Base-by-base conservation (phyloP, 2,329 filamentous ascomycete species). In the Harringtonia lauricola region DNA sequence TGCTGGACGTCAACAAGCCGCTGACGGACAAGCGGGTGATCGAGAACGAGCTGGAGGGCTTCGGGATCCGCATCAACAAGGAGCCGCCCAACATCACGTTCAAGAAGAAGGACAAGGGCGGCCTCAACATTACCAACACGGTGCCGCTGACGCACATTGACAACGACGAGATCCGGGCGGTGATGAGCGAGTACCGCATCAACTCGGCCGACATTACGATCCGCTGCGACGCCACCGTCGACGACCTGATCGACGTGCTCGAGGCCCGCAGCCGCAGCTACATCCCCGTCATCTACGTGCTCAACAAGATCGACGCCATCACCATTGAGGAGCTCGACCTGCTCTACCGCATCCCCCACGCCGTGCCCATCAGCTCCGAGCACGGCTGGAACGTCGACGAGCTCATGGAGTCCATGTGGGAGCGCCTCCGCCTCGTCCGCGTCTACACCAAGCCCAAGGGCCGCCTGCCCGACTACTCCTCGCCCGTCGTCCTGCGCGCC, bases 391-490 rank as follows among this genome's bases (percentile, higher is more conserved):
- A 98, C 64, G 67, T 98, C 49, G 92, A 98, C 60, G 92, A 98
- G 69, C 69, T 98, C 51, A 76, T 98, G 70, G 92, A 96, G 67
- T 79, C 83, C 62, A 96, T 96, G 92, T 76, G 92, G 92, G 89
- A 95, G 45, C 95, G 94, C 65, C 76, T 98, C 55, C 86, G 84
- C 57, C 74, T 98, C 48, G 81, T 86, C 55, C 79, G 92, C 55
- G 84, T 98, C 37, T 98, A 98, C 68, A 98, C 92, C 46, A 98
- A 98, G 68, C 92, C 92, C 48, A 96, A 98, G 71, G 92, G 92
- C 50, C 87, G 82, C 62, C 73, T 87, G 64, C 92, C 92, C 15
- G 92, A 98, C 64, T 98, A 98, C 66, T 79, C 81, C 46, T 71
- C 84, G 42, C 92, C 92, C 41, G 92, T 98, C 31, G 92, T 98